Evolutionary conservation across 768 basidiomycete species (phyloP).

Genomic region (Pleurotus platypus): DNA sequence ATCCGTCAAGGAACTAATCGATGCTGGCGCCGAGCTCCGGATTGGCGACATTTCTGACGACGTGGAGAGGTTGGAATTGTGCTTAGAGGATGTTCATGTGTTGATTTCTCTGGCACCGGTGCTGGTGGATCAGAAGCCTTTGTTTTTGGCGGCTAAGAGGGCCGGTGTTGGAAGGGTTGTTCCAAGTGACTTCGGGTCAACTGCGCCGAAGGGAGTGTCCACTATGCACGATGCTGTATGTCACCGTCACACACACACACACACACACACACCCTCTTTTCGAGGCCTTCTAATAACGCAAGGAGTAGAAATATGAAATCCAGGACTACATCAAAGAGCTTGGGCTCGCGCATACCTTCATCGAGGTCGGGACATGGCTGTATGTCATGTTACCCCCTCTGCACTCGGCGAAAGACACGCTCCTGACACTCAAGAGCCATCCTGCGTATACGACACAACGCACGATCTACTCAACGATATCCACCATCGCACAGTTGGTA

Average conservation of each 20-base stretch:
- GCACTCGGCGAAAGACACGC: background rate
- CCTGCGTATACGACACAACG: background rate
- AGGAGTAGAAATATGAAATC: background rate
- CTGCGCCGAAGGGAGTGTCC: background rate
- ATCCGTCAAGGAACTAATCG: background rate
- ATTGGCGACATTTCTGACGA: conserved; percentile 2
- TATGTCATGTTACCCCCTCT: background rate
- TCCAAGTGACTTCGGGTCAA: background rate
- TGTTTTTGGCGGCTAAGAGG: background rate
- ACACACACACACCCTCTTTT: too few relatives aligned
- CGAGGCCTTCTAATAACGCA: too few relatives aligned
- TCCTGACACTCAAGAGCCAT: background rate
- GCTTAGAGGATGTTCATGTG: background rate
- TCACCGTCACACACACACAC: too few relatives aligned
- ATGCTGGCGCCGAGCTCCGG: background rate
- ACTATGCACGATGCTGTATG: background rate
- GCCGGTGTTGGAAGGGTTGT: background rate
- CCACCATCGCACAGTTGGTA: background rate
- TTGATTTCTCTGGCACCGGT: background rate
- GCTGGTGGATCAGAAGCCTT: background rate
- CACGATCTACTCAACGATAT: background rate
- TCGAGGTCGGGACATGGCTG: background rate
- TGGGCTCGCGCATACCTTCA: background rate
- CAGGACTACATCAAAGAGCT: background rate
- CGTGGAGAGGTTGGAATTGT: background rate